phyloP scores from a whole-genome alignment of 2,329 filamentous ascomycete genomes.

The Leptographium wingfieldii region DNA sequence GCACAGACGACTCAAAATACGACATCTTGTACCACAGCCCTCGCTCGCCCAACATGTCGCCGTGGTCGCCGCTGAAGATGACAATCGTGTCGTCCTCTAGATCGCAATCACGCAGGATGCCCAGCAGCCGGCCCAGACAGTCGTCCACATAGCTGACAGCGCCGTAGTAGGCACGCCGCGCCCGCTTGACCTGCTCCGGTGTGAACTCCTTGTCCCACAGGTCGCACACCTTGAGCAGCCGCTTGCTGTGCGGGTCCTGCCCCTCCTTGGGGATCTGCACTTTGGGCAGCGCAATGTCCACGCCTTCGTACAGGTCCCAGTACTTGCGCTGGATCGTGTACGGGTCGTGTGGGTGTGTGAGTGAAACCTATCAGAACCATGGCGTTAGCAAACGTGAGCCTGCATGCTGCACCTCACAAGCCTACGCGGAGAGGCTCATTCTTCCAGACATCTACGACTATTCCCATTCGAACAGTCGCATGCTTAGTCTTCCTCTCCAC shows the following conservation, averaged over 20 bases:
- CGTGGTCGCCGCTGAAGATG: conserved; percentile 87
- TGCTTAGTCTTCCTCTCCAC: no score
- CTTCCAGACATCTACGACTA: no score
- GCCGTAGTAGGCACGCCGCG: conserved; percentile 81
- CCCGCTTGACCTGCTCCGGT: conserved; percentile 74
- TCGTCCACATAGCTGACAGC: conserved; percentile 91
- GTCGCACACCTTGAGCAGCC: conserved; percentile 75
- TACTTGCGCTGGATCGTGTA: conserved; percentile 91
- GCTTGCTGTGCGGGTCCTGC: conserved; percentile 77
- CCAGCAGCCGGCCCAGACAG: conserved; percentile 72
- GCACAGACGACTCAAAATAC: conserved; percentile 84
- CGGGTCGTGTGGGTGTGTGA: conserved; percentile 89
- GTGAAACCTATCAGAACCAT: conserved; percentile 40
- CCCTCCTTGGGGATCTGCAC: conserved; percentile 67
- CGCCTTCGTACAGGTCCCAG: conserved; percentile 83
- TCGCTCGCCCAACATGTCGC: conserved; percentile 90
- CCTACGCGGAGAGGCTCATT: conserved; percentile 18
- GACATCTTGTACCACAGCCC: conserved; percentile 91
- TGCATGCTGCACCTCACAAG: no score
- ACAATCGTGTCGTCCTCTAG: conserved; percentile 79
- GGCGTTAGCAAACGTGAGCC: background rate
- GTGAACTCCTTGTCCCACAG: conserved; percentile 74
- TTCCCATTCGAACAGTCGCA: no score
- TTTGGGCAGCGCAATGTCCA: conserved; percentile 74
- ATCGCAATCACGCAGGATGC: conserved; percentile 64